Evolutionary conservation across 1,284 basidiomycete genomes (phyloP), one percentile per base, ranked within the genome.

Genomic region (Microstroma glucosiphilum): DNA sequence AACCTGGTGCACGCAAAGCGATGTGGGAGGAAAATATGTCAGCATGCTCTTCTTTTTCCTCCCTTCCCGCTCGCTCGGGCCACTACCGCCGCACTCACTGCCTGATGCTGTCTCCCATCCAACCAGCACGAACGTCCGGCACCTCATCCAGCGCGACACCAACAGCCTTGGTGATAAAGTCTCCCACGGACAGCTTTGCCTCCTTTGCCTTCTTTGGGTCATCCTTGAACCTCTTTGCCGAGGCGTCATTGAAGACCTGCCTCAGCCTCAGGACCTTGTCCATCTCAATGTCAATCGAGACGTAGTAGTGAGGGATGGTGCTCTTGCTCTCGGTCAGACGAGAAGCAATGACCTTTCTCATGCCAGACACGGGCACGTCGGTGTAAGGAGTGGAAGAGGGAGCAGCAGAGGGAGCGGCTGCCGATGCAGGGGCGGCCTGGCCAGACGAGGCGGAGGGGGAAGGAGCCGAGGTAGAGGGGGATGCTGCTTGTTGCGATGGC

Each of bases 91-190:
- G 4, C 30, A 37, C 30, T 37, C 30, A 37, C 30, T 91, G 90
- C 81, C 94, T 84, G 80, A 99, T 96, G 61, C 87, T 86, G 74
- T 99, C 96, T 71, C 93, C 94, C 72, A 96, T 82, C 94, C 94
- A 98, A 19, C 92, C 91, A 60, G 92, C 91, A 84, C 98, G 98
- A 69, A 89, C 93, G 80, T 98, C 96, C 60, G 96, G 96, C 40
- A 98, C 94, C 79, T 98, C 93, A 60, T 85, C 84, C 61, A 97
- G 85, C 3, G 96, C 94, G 70, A 92, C 88, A 9, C 89, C 87
- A 53, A 89, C 87, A 6, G 92, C 96, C 83, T 99, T 99, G 80
- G 97, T 87, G 75, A 99, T 87, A 79, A 99, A 99, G 83, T 99
- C 96, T 80, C 97, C 96, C 63, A 99, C 91, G 69, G 90, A 93